Evolutionary conservation across 2,329 filamentous ascomycete genomes (phyloP).

Genomic region (Fusarium vanettenii): DNA sequence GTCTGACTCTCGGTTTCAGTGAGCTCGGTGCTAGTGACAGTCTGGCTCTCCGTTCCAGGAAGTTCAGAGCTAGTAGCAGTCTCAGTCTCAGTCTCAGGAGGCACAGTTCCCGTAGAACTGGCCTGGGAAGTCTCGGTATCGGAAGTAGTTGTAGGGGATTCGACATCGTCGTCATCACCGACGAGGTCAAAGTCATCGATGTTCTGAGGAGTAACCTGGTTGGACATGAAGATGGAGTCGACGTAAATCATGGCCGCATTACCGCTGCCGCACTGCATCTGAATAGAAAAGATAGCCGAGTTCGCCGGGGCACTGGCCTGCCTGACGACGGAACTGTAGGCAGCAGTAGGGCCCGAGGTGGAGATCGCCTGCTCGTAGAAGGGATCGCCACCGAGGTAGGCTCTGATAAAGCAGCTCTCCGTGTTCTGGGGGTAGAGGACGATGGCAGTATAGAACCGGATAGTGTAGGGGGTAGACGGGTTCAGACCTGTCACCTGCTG

Average conservation of each 20-base stretch:
- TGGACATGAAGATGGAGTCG: conserved; percentile 31
- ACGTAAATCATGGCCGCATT: conserved; percentile 2
- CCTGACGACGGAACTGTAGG: background rate
- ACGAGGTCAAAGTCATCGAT: conserved; percentile 14
- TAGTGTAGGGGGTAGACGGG: conserved; percentile 8
- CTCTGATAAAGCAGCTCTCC: conserved; percentile 8
- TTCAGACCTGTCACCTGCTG: conserved; percentile 11
- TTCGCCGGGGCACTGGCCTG: background rate
- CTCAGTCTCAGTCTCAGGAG: background rate
- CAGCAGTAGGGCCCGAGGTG: background rate
- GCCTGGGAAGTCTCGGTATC: background rate
- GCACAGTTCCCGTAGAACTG: background rate
- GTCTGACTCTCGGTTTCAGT: background rate
- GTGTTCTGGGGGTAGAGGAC: background rate
- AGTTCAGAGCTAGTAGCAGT: background rate
- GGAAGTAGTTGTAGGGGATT: background rate
- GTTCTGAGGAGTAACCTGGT: conserved; percentile 23
- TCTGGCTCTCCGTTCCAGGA: background rate
- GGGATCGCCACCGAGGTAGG: conserved; percentile 5
- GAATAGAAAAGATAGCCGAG: background rate
- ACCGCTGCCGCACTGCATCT: conserved; percentile 1
- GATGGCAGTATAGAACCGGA: conserved; percentile 21
- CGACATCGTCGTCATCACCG: background rate
- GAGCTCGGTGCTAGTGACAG: background rate
- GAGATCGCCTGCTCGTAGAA: conserved; percentile 4